phyloP scores from a whole-genome alignment of 768 basidiomycete species.

The Termitomyces sp. region DNA sequence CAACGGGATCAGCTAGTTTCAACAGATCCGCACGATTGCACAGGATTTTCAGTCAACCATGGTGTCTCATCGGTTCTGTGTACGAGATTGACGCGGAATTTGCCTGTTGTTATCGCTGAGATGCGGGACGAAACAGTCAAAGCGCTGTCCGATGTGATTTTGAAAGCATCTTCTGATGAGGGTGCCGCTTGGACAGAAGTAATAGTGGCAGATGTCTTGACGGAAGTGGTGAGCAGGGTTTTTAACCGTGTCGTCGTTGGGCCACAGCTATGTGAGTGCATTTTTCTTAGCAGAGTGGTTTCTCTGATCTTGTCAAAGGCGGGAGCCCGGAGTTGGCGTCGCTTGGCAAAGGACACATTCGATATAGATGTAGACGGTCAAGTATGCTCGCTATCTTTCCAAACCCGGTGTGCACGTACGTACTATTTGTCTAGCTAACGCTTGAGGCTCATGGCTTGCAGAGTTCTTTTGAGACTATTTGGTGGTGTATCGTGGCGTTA shows the following conservation, averaged over 20 bases:
- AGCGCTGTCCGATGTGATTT: conserved; percentile 1
- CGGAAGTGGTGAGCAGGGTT: conserved; percentile 10
- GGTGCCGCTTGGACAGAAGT: conserved; percentile 1
- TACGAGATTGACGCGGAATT: conserved; percentile 7
- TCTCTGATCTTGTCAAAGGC: not conserved
- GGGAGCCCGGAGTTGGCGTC: not conserved
- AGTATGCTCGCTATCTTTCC: not conserved
- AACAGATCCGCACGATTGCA: not conserved
- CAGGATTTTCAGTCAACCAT: not conserved
- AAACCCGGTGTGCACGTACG: conserved; percentile 1
- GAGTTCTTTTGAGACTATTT: not conserved
- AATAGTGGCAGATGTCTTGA: conserved; percentile 1
- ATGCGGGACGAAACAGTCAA: conserved; percentile 7
- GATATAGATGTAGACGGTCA: not conserved
- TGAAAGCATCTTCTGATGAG: not conserved
- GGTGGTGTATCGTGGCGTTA: not conserved
- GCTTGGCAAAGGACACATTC: not conserved
- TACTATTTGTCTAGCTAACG: not conserved
- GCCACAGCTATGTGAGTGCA: conserved; percentile 3
- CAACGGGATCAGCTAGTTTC: conserved; percentile 1
- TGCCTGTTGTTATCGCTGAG: conserved; percentile 9
- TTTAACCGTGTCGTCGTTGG: conserved; percentile 11
- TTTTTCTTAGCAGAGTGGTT: too few species aligned
- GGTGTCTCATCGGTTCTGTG: not conserved
- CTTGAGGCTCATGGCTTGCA: not conserved